Conservation (phyloP, 345 rosid genomes). For the Linum lewisii region DNA sequence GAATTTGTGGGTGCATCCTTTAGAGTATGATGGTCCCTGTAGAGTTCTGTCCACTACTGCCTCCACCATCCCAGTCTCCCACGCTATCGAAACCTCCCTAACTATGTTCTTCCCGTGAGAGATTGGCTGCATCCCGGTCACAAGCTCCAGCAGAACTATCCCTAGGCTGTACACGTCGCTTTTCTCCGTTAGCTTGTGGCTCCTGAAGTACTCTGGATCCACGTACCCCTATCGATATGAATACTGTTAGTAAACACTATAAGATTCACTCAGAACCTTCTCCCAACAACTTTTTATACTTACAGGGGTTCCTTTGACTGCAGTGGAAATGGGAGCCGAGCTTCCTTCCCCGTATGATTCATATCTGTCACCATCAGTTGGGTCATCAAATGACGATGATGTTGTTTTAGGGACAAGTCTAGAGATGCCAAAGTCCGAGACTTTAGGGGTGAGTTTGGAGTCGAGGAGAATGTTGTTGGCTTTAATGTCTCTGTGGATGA, state of each 20-base stretch:
- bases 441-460: conserved; percentile 35
- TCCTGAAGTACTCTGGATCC: conserved; percentile 42
- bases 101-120: conserved; percentile 41
- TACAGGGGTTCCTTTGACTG: conserved; percentile 41
- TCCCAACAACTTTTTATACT: background rate
- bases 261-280: background rate
- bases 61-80: conserved; percentile 30
- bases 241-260: background rate
- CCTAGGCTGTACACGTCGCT: conserved; percentile 49
- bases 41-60: conserved; percentile 30
- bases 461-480: conserved; percentile 45
- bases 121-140: conserved; percentile 40
- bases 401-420: conserved; percentile 28
- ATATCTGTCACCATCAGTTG: conserved; percentile 14
- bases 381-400: background rate
- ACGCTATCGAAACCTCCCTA: conserved; percentile 33
- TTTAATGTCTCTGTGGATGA: conserved; percentile 43
- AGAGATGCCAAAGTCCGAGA: conserved; percentile 51
- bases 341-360: conserved; percentile 1
- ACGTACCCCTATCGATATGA: conserved; percentile 36
- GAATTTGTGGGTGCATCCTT: conserved; percentile 29
- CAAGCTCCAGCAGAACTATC: conserved; percentile 39
- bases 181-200: conserved; percentile 38
- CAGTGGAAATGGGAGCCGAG: conserved; percentile 31
- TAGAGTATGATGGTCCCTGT: conserved; percentile 28